Evolutionary conservation across 2,329 filamentous ascomycete species (phyloP).

Genomic region (Tolypocladium guangdongense): DNA sequence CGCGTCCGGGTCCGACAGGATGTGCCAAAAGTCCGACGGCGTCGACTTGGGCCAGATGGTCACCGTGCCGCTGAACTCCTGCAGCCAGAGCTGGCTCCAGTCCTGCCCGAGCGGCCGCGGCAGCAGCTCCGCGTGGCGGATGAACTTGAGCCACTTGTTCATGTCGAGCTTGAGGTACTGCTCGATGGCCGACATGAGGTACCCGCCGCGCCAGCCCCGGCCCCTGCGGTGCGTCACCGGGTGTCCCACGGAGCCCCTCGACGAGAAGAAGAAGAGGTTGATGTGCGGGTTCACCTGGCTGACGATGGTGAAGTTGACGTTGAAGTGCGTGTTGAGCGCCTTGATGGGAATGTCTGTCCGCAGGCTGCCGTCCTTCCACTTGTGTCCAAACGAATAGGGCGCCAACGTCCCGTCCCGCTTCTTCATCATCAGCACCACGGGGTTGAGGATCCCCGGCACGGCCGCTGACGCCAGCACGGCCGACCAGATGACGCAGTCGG

Average conservation of each 20-base stretch:
- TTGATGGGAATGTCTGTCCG: constrained; percentile 93
- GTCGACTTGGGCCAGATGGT: constrained; percentile 89
- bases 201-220: constrained; percentile 91
- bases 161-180: constrained; percentile 94
- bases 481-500: constrained; percentile 97
- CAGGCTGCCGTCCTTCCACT: constrained; percentile 96
- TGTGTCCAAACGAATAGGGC: constrained; percentile 94
- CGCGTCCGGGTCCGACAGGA: constrained; percentile 72
- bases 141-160: constrained; percentile 93
- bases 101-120: constrained; percentile 87
- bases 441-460: constrained; percentile 91
- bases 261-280: constrained; percentile 97
- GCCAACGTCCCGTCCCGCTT: constrained; percentile 62
- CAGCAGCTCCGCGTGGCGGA: constrained; percentile 83
- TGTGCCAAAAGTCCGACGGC: constrained; percentile 71
- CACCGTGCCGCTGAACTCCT: constrained; percentile 87
- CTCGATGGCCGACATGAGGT: constrained; percentile 82
- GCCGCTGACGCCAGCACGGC: constrained; percentile 90
- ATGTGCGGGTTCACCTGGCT: constrained; percentile 91
- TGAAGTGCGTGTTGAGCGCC: constrained; percentile 91
- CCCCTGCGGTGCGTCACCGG: constrained; percentile 91
- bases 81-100: constrained; percentile 94
- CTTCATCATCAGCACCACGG: constrained; percentile 89
- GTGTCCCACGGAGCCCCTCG: constrained; percentile 78
- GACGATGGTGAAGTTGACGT: constrained; percentile 93